Evolutionary conservation across 2,329 filamentous ascomycete genomes (phyloP).

Genomic region (Coccinonectria pachysandricola): DNA sequence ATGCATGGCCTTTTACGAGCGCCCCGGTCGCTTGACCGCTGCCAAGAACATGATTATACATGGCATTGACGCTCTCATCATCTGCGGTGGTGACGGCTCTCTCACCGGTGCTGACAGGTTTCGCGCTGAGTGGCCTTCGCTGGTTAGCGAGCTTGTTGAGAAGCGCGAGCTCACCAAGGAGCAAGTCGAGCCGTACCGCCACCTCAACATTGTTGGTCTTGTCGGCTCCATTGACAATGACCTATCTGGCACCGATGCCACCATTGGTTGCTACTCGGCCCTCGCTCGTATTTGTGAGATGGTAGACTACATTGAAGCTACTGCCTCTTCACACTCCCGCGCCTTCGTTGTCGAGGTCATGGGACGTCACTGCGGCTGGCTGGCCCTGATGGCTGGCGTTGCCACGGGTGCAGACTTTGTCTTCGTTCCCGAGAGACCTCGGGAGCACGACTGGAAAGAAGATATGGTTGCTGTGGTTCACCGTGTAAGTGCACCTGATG

Average conservation of each 20-base stretch:
- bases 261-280: conserved; percentile 93
- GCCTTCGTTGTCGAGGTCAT: conserved; percentile 98
- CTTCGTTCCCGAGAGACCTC: conserved; percentile 92
- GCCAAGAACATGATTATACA: conserved; percentile 91
- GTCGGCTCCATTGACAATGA: conserved; percentile 99
- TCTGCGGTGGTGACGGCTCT: conserved; percentile 94
- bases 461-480: conserved; percentile 75
- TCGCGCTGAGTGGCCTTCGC: conserved; percentile 79
- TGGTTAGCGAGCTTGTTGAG: conserved; percentile 74
- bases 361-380: conserved; percentile 95
- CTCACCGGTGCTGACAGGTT: conserved; percentile 94
- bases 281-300: conserved; percentile 88
- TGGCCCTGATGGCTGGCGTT: conserved; percentile 91
- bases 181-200: conserved; percentile 65
- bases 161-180: conserved; percentile 59
- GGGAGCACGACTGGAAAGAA: conserved; percentile 75
- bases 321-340: conserved; percentile 84
- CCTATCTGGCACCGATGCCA: conserved; percentile 92
- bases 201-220: conserved; percentile 91
- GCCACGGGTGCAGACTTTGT: conserved; percentile 93
- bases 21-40: conserved; percentile 68
- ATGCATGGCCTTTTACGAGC: conserved; percentile 86
- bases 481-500: conserved; percentile 38
- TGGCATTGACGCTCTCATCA: conserved; percentile 91
- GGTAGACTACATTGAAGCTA: conserved; percentile 94